Base-by-base conservation (phyloP, 1,139 yeast species). In the Trichomonascaceae sp. region DNA sequence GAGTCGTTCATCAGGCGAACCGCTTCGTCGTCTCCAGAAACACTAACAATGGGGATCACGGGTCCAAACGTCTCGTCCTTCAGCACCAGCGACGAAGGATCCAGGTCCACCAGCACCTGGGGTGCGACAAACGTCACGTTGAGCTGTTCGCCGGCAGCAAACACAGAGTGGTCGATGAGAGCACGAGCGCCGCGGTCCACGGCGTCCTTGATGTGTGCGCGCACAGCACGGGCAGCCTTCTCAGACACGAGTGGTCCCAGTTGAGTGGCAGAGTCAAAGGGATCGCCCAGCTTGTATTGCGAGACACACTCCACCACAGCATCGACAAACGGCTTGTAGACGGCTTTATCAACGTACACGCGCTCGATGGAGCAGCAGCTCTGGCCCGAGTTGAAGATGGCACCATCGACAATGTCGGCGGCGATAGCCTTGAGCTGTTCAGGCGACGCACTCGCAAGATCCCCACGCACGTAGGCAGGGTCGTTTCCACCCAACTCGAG, bases 401-500 rank as follows among this genome's bases (percentile, higher is more conserved):
- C 74, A 46, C 95, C 96, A 43, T 72, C 63, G 17, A 89, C 84
- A 30, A 87, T 76, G 78, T 92, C 81, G 54, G 79, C 79, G 25
- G 78, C 85, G 30, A 93, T 87, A 26, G 52, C 50, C 36, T 40
- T 35, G 34, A 51, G 36, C 27, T 44, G 43, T 54, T 77, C 78
- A 16, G 26, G 29, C n/a, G n/a, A n/a, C n/a, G n/a, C n/a, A n/a
- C n/a, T n/a, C 1, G 75, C 80, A 31, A 84, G 57, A 51, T 85
- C 87, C 16, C 84, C 80, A 71, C 95, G 32, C 60, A 76, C 62
- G 76, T 77, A 38, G 69, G 73, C 52, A 71, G 69, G 56, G 72
- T 70, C 46, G 85, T 85, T 85, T 40, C 96, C 96, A 43, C 97
- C 97, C 51, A 93, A 77, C 61, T 85, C 97, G 48, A 87, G 67